phyloP scores from a whole-genome alignment of 352 stramenopile species.

The Phytophthora capsici region DNA sequence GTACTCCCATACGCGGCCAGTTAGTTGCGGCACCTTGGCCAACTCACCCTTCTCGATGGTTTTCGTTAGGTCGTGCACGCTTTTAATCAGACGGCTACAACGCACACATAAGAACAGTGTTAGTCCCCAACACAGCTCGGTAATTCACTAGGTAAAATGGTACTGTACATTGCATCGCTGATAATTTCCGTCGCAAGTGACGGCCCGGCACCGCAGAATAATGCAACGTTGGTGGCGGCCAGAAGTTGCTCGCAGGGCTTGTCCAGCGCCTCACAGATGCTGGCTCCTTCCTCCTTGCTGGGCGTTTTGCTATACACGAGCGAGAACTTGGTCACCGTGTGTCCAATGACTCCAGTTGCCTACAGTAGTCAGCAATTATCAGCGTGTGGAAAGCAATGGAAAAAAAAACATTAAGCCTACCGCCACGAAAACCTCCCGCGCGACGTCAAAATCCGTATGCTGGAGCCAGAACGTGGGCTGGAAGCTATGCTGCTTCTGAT shows the following conservation, averaged over 20 bases:
- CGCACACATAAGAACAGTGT: constrained; percentile 1
- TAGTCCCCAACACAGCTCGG: background rate
- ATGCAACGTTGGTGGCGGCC: constrained; percentile 72
- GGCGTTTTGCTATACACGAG: constrained; percentile 85
- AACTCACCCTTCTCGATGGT: constrained; percentile 57
- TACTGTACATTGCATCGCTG: constrained; percentile 58
- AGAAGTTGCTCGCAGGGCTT: constrained; percentile 85
- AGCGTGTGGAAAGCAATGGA: background rate
- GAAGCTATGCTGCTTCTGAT: constrained; percentile 63
- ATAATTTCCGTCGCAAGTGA: constrained; percentile 82
- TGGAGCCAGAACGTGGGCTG: constrained; percentile 82
- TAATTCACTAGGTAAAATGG: constrained; percentile 18
- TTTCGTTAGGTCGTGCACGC: constrained; percentile 60
- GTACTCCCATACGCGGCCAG: constrained; percentile 84
- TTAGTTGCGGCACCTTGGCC: constrained; percentile 70
- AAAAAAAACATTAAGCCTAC: too few relatives aligned
- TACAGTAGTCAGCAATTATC: constrained; percentile 31
- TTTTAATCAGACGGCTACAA: constrained; percentile 77
- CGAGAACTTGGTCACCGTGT: constrained; percentile 90
- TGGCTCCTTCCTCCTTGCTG: constrained; percentile 66
- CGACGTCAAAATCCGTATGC: constrained; percentile 78
- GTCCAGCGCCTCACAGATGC: constrained; percentile 80
- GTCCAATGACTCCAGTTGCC: constrained; percentile 70
- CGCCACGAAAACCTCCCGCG: constrained; percentile 81
- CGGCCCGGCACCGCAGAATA: constrained; percentile 79